Conservation (phyloP, 768 basidiomycete species). For the Tubosaeta sp. region DNA sequence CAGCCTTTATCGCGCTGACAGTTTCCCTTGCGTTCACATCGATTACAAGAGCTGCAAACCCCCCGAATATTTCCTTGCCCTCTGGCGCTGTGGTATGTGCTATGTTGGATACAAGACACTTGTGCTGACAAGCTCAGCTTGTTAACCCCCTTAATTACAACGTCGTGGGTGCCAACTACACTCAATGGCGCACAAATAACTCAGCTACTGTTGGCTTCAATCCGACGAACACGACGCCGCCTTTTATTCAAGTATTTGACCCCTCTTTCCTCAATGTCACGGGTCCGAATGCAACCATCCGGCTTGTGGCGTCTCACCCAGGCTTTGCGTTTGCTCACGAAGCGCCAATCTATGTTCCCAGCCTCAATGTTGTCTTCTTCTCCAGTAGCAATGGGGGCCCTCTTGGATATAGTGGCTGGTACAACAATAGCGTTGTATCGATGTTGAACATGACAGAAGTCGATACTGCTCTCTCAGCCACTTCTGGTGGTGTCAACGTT, state of each 20-base stretch:
- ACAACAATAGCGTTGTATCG: constrained; percentile 60
- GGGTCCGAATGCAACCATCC: constrained; percentile 54
- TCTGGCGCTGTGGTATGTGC: constrained; percentile 23
- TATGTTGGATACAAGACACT: not conserved
- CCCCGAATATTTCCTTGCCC: constrained; percentile 8
- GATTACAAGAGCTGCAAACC: not conserved
- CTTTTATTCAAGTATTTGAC: constrained; percentile 58
- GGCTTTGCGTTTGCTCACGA: constrained; percentile 76
- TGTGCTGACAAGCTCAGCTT: constrained; percentile 31
- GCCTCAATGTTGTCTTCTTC: constrained; percentile 69
- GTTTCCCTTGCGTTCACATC: constrained; percentile 2
- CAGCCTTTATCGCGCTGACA: constrained; percentile 2
- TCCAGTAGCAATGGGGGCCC: constrained; percentile 65
- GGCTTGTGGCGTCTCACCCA: constrained; percentile 56
- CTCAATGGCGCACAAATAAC: constrained; percentile 33
- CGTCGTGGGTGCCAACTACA: constrained; percentile 46
- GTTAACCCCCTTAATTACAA: constrained; percentile 48
- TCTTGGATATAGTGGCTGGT: constrained; percentile 57
- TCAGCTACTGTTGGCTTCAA: constrained; percentile 48
- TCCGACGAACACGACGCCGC: constrained; percentile 54
- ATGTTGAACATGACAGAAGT: constrained; percentile 60
- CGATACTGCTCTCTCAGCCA: constrained; percentile 38
- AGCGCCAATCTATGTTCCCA: constrained; percentile 63
- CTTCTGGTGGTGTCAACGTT: constrained; percentile 40
- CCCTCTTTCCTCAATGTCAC: constrained; percentile 54